Base-by-base conservation (phyloP, 257 asterid genomes). In the Ehretia macrophylla region DNA sequence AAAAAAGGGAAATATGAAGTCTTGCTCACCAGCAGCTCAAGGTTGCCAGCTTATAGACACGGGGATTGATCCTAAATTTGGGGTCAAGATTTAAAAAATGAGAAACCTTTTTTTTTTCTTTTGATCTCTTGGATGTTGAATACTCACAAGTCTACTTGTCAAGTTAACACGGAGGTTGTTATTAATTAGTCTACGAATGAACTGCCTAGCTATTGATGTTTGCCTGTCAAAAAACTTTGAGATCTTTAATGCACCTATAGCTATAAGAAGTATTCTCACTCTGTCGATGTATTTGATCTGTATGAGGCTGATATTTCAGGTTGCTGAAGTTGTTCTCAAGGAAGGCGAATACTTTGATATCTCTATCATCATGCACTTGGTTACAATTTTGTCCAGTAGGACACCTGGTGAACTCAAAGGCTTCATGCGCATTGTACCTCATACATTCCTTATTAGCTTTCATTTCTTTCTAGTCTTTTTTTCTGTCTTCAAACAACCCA, bases 271-370 rank as follows among this genome's bases (percentile, higher is more conserved):
- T 27, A 27, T 27, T 27, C 4, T 27, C 35, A 27, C 35, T 6
- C 35, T 27, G 35, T 27, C 6, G 3, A 3, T 27, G 6, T 27
- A 27, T 27, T 27, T 6, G 6, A 3, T 27, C 6, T 27, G 35
- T 27, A 27, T 27, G 35, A 27, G 35, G 35, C 6, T 27, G 35
- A 27, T 42, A 11, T 42, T 42, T 42, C 78, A 90, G 97, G 87
- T 86, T 72, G 81, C 95, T 77, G 97, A 86, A 57, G 86, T 75
- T 72, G 77, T 84, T 68, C 81, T 83, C 54, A 81, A 65, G 68
- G 92, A 84, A 75, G 85, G 75, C 22, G 79, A 77, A 18, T 80
- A 67, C 73, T 79, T 81, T 69, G 92, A 84, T 79, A 73, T 77
- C 65, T 74, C 94, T 57, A 40, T 77, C 65, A 27, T 86, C 22